phyloP scores from a whole-genome alignment of 495 filamentous ascomycete genomes.

The Antarctomyces pellizariae region DNA sequence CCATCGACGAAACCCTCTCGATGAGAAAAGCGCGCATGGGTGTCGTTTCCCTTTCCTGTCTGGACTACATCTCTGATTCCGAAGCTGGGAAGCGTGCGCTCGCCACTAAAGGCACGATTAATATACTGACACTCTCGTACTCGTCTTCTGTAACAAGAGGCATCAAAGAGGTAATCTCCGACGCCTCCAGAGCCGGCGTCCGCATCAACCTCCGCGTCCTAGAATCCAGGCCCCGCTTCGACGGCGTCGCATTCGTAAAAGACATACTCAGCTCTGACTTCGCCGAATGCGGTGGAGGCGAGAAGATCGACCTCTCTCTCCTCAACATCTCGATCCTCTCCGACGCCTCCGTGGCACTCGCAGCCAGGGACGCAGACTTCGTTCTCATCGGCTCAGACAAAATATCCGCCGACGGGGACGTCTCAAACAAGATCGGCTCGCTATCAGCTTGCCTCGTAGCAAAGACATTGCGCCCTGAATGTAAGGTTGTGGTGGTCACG shows the following conservation, averaged over 20 bases:
- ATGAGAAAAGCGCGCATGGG: too few relatives aligned
- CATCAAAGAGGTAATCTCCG: conserved; percentile 9
- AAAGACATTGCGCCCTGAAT: conserved; percentile 18
- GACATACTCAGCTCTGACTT: conserved; percentile 16
- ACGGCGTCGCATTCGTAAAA: conserved; percentile 33
- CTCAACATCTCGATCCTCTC: conserved; percentile 27
- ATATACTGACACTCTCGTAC: conserved; percentile 31
- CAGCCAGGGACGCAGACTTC: conserved; percentile 22
- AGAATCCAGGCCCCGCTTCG: conserved; percentile 41
- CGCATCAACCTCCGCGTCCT: conserved; percentile 31
- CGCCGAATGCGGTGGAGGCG: too few relatives aligned
- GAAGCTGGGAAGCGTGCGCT: too few relatives aligned
- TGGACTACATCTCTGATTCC: too few relatives aligned
- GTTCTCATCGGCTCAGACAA: conserved; percentile 39
- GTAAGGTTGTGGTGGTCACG: conserved; percentile 28
- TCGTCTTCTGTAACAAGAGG: conserved; percentile 31
- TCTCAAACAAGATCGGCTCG: conserved; percentile 44
- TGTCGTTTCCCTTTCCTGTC: too few relatives aligned
- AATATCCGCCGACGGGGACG: conserved; percentile 28
- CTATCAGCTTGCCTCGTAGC: conserved; percentile 28
- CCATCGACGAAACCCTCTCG: too few relatives aligned
- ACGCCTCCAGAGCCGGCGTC: conserved; percentile 3
- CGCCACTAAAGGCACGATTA: too few relatives aligned
- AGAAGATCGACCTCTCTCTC: too few relatives aligned
- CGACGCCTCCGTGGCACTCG: conserved; percentile 34